phyloP scores from a whole-genome alignment of 108 stramenopile genomes.

The Licmophora abbreviata region DNA sequence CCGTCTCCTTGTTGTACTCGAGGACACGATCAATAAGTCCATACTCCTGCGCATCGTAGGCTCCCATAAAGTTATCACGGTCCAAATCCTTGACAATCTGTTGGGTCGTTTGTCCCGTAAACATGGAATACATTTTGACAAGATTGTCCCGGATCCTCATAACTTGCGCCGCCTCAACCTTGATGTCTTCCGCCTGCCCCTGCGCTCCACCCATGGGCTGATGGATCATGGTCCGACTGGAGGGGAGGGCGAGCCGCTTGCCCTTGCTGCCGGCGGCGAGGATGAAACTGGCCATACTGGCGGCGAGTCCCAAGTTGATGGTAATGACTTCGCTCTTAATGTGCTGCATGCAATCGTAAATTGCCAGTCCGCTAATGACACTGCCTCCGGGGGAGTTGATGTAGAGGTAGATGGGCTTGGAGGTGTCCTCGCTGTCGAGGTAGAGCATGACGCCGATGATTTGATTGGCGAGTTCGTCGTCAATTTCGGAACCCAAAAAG shows the following conservation, averaged over 20 bases:
- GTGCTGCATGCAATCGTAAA: slow-evolving; percentile 97
- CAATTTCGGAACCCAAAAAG: slow-evolving; percentile 96
- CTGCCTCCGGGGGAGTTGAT: slow-evolving; percentile 98
- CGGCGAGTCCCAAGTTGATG: slow-evolving; percentile 95
- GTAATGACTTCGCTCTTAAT: slow-evolving; percentile 92
- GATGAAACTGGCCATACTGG: slow-evolving; percentile 97
- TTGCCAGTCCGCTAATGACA: slow-evolving; percentile 95
- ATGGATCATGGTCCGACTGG: slow-evolving; percentile 97
- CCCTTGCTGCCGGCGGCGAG: slow-evolving; percentile 93
- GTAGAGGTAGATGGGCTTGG: slow-evolving; percentile 98
- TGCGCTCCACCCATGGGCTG: slow-evolving; percentile 99
- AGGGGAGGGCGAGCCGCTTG: slow-evolving; percentile 90
- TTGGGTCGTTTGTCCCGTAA: slow-evolving; percentile 93
- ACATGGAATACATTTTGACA: slow-evolving; percentile 95
- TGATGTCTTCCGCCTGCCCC: slow-evolving; percentile 98
- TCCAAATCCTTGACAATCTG: slow-evolving; percentile 88
- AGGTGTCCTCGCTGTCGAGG: slow-evolving; percentile 90
- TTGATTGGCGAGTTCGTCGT: slow-evolving; percentile 97
- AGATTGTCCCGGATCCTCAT: slow-evolving; percentile 97
- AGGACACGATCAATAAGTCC: slow-evolving; percentile 94
- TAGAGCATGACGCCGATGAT: slow-evolving; percentile 94
- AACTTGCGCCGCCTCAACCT: slow-evolving; percentile 96
- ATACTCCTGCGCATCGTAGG: slow-evolving; percentile 90
- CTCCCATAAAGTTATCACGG: slow-evolving; percentile 97
- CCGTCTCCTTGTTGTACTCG: slow-evolving; percentile 54